Percentiles rank a stretch among this genome's conserved stretches.
Conservation (phyloP, 306 rosid genomes). For the Casuarina equisetifolia region DNA sequence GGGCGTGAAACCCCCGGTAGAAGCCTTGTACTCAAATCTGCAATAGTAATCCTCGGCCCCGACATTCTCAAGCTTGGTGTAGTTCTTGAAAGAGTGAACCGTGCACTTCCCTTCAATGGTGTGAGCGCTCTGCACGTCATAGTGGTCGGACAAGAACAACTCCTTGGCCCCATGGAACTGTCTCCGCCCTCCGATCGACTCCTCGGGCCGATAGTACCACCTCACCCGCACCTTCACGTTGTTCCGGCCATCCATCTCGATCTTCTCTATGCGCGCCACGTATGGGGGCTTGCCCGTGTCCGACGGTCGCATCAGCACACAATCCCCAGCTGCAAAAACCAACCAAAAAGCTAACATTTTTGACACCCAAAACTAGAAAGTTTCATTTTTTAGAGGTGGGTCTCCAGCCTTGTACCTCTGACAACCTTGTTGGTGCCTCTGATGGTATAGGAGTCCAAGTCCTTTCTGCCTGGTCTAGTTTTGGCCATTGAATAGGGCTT, state of each 20-base stretch:
- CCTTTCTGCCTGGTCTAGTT: slow-evolving; percentile 71
- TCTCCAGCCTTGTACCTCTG: slow-evolving; percentile 46
- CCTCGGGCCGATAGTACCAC: slow-evolving; percentile 91
- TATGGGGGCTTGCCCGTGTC: slow-evolving; percentile 76
- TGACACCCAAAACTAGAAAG: background rate
- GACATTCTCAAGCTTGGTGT: slow-evolving; percentile 81
- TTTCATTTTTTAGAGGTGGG: slow-evolving; percentile 1
- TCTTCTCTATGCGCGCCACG: slow-evolving; percentile 79
- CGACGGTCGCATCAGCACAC: slow-evolving; percentile 82
- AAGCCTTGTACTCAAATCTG: slow-evolving; percentile 91
- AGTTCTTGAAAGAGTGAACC: slow-evolving; percentile 79
- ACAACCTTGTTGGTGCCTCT: slow-evolving; percentile 87
- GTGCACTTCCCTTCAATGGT: slow-evolving; percentile 77
- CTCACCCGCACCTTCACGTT: slow-evolving; percentile 69
- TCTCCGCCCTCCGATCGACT: slow-evolving; percentile 83
- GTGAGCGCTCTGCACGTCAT: slow-evolving; percentile 79
- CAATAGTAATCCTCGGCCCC: slow-evolving; percentile 81
- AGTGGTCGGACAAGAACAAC: slow-evolving; percentile 80
- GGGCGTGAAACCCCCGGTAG: slow-evolving; percentile 78
- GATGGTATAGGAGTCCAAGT: slow-evolving; percentile 76
- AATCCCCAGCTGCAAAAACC: slow-evolving; percentile 52
- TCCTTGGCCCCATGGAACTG: slow-evolving; percentile 89
- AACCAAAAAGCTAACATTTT: slow-evolving; percentile 23
- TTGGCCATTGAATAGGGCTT: slow-evolving; percentile 59
- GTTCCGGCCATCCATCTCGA: slow-evolving; percentile 60